Evolutionary conservation across 768 basidiomycete species (phyloP), one percentile per base, ranked within the genome.

Genomic region (Imleria badia): DNA sequence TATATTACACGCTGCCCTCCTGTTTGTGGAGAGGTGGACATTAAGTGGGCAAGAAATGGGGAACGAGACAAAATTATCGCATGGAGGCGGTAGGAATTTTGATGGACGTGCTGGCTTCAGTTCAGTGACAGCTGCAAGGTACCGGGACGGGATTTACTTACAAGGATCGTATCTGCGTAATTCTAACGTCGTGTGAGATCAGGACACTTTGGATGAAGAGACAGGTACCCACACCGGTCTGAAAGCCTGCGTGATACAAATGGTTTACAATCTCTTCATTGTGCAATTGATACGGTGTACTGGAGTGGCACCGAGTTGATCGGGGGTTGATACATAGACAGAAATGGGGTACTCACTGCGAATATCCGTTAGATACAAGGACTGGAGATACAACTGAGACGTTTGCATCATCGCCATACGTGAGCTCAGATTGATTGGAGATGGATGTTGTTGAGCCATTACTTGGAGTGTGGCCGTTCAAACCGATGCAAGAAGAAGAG

Each of bases 41-140:
- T 91, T 60, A 92, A 78, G 69, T 93, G 91, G 38, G 87, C 89
- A 65, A 95, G 82, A 73, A 84, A 90, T 35, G 94, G 92, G 31
- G 92, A 94, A 49, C 87, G 86, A 56, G 91, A 90, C 58, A 95
- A 78, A 60, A 94, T 86, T 71, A 95, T 88, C 59, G 87, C 83
- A 74, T 94, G 89, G 34, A 92, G 81, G 51, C 84, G 82, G 71
- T 91, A 92, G 56, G 78, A 76, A 71, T 82, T 82, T 77, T 86
- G 83, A 66, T 85, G 82, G 52, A 88, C 83, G 75, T 88, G 87
- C 87, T 91, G 65, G 33, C 55, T 54, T 45, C 19, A 13, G 54
- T 48, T 60, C 41, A 54, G 55, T 53, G 48, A 56, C 45, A 46
- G 45, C 51, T 40, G 51, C 47, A 45, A 54, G n/a, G 31, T 53